Conservation (phyloP, 164 flowering plant genomes). For the Vitis rupestris region DNA sequence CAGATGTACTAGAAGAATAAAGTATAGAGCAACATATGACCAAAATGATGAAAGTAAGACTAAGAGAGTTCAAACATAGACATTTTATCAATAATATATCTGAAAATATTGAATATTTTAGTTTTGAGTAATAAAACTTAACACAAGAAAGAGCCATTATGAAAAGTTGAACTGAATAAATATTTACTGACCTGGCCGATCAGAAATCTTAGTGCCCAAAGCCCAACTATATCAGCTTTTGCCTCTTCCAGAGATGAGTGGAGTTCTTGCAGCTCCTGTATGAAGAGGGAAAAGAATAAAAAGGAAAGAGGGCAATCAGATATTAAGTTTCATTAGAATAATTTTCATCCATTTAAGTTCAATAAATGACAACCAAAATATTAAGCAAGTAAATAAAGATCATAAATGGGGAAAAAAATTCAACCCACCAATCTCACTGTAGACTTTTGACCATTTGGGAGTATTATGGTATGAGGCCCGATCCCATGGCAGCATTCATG, state of each 20-base stretch:
- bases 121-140: not conserved
- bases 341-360: not conserved
- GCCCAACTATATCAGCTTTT: conserved; percentile 98
- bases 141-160: not conserved
- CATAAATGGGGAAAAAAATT: not conserved
- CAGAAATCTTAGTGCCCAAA: conserved; percentile 85
- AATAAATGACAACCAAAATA: not conserved
- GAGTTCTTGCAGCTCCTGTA: conserved; percentile 91
- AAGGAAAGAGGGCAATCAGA: not conserved
- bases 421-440: conserved; percentile 85
- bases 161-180: not conserved
- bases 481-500: conserved; percentile 98
- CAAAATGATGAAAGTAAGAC: too few relatives aligned
- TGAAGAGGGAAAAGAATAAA: conserved; percentile 19
- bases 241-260: conserved; percentile 96
- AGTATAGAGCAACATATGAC: too few relatives aligned
- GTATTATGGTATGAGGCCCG: conserved; percentile 88
- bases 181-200: conserved; percentile 55
- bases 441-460: conserved; percentile 78
- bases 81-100: too few relatives aligned
- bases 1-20: too few relatives aligned
- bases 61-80: too few relatives aligned
- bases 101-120: too few relatives aligned
- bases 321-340: not conserved
- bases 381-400: not conserved